Percentiles rank a stretch among this genome's conserved stretches.
phyloP scores from a whole-genome alignment of 345 rosid genomes.

The Populus deltoides region DNA sequence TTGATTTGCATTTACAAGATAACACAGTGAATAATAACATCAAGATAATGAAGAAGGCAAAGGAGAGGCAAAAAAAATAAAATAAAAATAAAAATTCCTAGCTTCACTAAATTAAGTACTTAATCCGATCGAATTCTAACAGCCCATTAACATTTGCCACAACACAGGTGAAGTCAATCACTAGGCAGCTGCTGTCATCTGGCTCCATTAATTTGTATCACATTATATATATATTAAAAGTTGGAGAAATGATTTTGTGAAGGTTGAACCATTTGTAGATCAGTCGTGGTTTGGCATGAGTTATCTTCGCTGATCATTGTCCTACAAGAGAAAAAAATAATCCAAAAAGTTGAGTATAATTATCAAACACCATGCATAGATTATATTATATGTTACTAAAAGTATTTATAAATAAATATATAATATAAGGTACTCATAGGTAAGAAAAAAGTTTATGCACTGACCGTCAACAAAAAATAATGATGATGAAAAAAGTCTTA shows the following conservation, averaged over 20 bases:
- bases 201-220: background rate
- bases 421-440: background rate
- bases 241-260: conserved; percentile 69
- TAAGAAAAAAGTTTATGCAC: background rate
- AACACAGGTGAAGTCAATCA: background rate
- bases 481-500: background rate
- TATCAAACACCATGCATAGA: background rate
- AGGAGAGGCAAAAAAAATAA: background rate
- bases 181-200: background rate
- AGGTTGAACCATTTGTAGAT: conserved; percentile 73
- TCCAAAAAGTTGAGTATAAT: background rate
- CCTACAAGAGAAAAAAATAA: conserved; percentile 24
- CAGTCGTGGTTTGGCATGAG: conserved; percentile 77
- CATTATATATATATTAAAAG: conserved; percentile 31
- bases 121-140: background rate
- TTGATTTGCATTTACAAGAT: conserved; percentile 38
- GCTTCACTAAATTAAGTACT: conserved; percentile 30
- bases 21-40: conserved; percentile 5
- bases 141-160: background rate
- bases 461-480: background rate
- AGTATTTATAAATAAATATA: no score
- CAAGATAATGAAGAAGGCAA: background rate
- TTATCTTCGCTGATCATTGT: conserved; percentile 61
- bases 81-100: conserved; percentile 25
- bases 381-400: no score